Conservation (phyloP, 805 yeast genomes). For the Wickerhamomyces alni region DNA sequence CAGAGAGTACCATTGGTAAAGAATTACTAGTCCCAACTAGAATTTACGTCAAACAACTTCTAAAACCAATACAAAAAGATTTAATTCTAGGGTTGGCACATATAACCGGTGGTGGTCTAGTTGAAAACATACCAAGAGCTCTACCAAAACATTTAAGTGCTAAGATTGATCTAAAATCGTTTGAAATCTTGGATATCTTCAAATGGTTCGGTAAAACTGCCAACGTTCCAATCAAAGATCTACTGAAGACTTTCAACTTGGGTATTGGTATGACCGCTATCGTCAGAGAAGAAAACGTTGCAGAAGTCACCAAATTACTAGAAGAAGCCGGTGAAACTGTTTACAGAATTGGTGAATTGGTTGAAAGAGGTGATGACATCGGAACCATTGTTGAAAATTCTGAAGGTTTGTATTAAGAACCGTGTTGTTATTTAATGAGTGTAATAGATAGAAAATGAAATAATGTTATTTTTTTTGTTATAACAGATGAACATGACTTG, state of each 20-base stretch:
- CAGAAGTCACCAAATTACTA: conserved; percentile 45
- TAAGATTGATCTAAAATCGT: conserved; percentile 64
- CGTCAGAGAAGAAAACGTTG: conserved; percentile 65
- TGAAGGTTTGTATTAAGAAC: conserved; percentile 23
- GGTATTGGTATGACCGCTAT: conserved; percentile 96
- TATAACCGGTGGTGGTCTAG: conserved; percentile 97
- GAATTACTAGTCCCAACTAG: conserved; percentile 85
- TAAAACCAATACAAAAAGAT: conserved; percentile 64
- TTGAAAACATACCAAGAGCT: conserved; percentile 95
- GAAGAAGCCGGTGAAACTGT: conserved; percentile 69
- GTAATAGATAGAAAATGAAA: background rate
- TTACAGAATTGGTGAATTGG: conserved; percentile 58
- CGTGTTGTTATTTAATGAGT: no score
- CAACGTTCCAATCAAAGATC: conserved; percentile 78
- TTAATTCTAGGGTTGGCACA: conserved; percentile 86
- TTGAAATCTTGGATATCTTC: conserved; percentile 88
- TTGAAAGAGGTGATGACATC: conserved; percentile 36
- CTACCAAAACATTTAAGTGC: conserved; percentile 80
- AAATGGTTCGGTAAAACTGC: conserved; percentile 93
- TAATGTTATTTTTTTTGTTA: background rate
- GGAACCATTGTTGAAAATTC: conserved; percentile 48
- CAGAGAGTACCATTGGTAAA: conserved; percentile 69
- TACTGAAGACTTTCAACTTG: conserved; percentile 86
- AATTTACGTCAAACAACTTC: conserved; percentile 87
- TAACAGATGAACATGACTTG: background rate